phyloP scores from a whole-genome alignment of 208 protist genomes.

The Acanthamoeba divionensis region DNA sequence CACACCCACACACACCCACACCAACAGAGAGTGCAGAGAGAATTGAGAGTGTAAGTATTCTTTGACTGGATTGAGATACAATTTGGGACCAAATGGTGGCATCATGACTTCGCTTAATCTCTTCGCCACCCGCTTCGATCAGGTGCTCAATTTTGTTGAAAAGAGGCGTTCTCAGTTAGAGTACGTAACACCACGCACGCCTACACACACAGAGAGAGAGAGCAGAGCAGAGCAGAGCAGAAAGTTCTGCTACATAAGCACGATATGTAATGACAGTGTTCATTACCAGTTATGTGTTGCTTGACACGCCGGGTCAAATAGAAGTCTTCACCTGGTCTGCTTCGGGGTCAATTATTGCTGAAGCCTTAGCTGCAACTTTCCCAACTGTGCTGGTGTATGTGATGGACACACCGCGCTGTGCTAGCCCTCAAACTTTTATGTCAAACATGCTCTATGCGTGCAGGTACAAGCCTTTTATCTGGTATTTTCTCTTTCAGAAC shows the following conservation, averaged over 20 bases:
- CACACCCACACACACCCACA: neutral
- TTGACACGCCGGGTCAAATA: constrained; percentile 99
- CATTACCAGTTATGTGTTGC: constrained; percentile 88
- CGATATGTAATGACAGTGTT: neutral
- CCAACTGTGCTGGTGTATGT: constrained; percentile 96
- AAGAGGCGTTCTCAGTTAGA: constrained; percentile 62
- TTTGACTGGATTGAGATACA: constrained; percentile 76
- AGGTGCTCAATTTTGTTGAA: constrained; percentile 88
- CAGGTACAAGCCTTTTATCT: constrained; percentile 39
- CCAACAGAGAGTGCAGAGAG: neutral
- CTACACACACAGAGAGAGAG: too few species aligned
- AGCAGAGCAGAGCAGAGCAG: too few species aligned
- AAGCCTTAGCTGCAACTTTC: constrained; percentile 89
- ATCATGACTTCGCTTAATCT: constrained; percentile 98
- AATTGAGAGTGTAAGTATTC: neutral
- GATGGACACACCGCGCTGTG: constrained; percentile 93
- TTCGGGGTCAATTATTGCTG: constrained; percentile 95
- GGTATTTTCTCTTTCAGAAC: neutral
- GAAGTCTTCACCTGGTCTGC: constrained; percentile 98
- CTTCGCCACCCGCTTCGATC: constrained; percentile 96
- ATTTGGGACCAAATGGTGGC: constrained; percentile 96
- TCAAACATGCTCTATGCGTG: constrained; percentile 98
- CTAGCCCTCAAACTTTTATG: constrained; percentile 95
- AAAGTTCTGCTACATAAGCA: too few species aligned
- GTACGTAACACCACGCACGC: neutral